A percentile compares a stretch with the other conserved stretches of the same genome.
These are phyloP conservation scores for Pleurotus tuoliensis DNA, from an alignment of 768 basidiomycete species.

Conservation along the genomic window DNA sequence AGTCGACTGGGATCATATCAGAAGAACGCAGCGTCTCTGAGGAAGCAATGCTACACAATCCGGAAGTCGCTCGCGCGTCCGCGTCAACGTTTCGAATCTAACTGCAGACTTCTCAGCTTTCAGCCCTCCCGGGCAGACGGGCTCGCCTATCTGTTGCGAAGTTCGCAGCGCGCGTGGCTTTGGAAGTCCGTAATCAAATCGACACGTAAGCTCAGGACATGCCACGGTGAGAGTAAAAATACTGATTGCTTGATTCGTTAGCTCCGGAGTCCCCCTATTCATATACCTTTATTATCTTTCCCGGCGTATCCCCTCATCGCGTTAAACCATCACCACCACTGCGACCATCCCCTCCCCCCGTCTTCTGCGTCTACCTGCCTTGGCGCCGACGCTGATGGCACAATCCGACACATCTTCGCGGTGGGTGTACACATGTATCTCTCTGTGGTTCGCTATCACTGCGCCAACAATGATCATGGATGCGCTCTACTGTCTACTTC, in stretches of 20 bases:
- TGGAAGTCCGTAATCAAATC: not conserved
- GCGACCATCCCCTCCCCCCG: constrained; percentile 15
- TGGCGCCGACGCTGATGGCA: not conserved
- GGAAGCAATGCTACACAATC: not conserved
- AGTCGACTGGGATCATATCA: not conserved
- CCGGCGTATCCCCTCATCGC: constrained; percentile 1
- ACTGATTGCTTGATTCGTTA: not conserved
- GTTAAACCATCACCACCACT: constrained; percentile 14
- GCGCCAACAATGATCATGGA: constrained; percentile 70
- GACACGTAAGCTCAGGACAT: constrained; percentile 7
- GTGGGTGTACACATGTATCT: constrained; percentile 40
- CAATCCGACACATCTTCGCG: not conserved
- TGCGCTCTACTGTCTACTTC: constrained; percentile 46
- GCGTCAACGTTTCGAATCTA: not conserved
- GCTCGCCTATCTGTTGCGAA: not conserved
- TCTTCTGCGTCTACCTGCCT: not conserved
- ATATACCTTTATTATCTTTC: not conserved
- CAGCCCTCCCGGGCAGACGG: not conserved
- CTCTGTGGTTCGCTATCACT: constrained; percentile 54
- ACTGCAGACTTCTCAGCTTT: not conserved
- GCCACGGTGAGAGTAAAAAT: constrained; percentile 1
- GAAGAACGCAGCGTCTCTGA: not conserved
- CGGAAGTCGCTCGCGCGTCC: no score
- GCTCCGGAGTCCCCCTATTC: not conserved
- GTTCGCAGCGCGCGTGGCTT: constrained; percentile 1